These are phyloP conservation scores for Solanum piurae DNA, from an alignment of 257 asterid genomes.

Conservation along the genomic window DNA sequence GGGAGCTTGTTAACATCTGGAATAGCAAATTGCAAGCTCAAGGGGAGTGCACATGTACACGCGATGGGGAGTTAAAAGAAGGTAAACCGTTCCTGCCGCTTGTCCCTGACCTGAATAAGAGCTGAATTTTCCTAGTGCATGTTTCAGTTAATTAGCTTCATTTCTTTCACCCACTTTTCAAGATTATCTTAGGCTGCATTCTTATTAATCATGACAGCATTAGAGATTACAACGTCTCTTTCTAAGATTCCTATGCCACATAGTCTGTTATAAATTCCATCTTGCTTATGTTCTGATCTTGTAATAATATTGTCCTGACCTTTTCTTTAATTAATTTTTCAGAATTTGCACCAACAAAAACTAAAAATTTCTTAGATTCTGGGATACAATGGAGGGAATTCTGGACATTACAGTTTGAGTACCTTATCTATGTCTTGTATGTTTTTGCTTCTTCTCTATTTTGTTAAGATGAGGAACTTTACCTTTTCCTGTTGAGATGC, in stretches of 20 bases:
- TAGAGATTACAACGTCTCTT: not conserved
- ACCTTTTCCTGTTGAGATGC: not conserved
- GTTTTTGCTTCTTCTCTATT: not conserved
- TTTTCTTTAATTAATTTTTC: too few species aligned
- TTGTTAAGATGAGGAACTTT: not conserved
- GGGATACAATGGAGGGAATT: not conserved
- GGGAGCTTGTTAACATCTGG: not conserved
- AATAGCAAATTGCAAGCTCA: not conserved
- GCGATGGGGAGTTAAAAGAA: not conserved
- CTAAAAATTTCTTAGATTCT: too few species aligned
- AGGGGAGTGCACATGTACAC: not conserved
- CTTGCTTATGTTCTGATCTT: not conserved
- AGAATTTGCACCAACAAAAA: not conserved
- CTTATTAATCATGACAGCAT: not conserved
- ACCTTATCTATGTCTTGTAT: not conserved
- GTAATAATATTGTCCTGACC: not conserved
- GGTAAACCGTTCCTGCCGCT: not conserved
- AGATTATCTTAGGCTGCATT: not conserved
- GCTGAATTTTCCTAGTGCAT: not conserved
- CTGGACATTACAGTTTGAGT: not conserved
- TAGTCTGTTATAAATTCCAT: not conserved
- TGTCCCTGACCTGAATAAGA: not conserved
- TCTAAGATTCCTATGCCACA: not conserved
- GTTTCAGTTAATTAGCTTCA: not conserved
- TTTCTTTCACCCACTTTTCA: not conserved